Evolutionary conservation across 2,329 filamentous ascomycete genomes (phyloP).

Genomic region (Cladophialophora psammophila): DNA sequence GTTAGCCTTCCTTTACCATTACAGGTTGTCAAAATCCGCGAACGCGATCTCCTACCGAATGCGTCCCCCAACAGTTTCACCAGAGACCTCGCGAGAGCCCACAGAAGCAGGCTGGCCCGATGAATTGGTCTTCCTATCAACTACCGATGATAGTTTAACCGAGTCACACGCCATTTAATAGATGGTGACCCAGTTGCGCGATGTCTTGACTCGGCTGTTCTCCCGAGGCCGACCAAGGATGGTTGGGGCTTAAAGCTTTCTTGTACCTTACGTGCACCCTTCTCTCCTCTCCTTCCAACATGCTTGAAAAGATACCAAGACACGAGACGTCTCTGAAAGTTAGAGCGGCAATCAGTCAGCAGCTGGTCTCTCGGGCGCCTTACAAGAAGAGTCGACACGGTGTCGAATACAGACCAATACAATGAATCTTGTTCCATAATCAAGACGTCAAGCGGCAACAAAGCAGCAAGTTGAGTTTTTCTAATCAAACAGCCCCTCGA

Average conservation of each 20-base stretch:
- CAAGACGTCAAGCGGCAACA: not conserved
- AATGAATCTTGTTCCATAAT: not conserved
- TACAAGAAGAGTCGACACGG: not conserved
- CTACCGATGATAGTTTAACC: not conserved
- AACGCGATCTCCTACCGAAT: not conserved
- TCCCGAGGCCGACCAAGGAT: not conserved
- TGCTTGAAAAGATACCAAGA: not conserved
- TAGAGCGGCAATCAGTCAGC: not conserved
- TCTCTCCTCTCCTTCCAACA: not conserved
- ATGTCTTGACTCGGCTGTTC: not conserved
- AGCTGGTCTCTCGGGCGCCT: not conserved
- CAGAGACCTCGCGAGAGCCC: not conserved
- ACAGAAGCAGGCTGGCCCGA: not conserved
- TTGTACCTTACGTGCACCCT: not conserved
- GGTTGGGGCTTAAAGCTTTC: not conserved
- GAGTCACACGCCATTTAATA: not conserved
- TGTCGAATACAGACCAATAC: not conserved
- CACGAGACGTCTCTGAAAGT: not conserved
- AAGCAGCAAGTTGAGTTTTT: slow-evolving; percentile 1
- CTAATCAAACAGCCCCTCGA: not conserved
- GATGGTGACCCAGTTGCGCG: not conserved
- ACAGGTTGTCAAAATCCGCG: not conserved
- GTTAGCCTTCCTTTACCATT: not conserved
- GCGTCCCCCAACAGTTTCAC: not conserved
- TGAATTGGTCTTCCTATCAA: not conserved